Evolutionary conservation across 2,329 filamentous ascomycete genomes (phyloP).

Genomic region (Sporothrix dimorphospora): DNA sequence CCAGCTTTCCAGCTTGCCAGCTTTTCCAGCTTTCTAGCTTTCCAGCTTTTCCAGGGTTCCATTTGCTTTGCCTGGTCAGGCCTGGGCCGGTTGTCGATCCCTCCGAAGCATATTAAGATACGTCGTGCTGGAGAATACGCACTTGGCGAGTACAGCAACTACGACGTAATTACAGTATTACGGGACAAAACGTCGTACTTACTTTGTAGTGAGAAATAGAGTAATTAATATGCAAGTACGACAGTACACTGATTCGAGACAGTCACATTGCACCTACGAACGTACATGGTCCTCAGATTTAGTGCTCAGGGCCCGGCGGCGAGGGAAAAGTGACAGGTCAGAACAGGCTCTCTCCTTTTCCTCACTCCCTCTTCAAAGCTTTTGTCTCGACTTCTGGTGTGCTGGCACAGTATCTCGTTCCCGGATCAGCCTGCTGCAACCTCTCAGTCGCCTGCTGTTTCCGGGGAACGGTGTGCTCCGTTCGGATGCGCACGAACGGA

Average conservation of each 20-base stretch:
- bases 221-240: background rate
- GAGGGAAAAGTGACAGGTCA: constrained; percentile 26
- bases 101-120: background rate
- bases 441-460: background rate
- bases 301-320: constrained; percentile 8
- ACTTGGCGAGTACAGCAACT: background rate
- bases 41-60: background rate
- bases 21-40: background rate
- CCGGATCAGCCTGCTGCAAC: background rate
- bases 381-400: background rate
- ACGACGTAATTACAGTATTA: too few species aligned
- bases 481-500: too few species aligned
- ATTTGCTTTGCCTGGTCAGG: background rate
- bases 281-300: constrained; percentile 1
- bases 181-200: too few species aligned
- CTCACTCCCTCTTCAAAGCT: background rate
- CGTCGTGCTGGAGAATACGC: constrained; percentile 23
- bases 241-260: background rate
- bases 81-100: constrained; percentile 4
- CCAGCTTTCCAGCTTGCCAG: background rate
- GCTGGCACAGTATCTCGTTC: background rate
- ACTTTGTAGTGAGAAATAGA: background rate
- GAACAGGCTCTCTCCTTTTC: background rate
- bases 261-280: background rate
- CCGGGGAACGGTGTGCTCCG: background rate